These are phyloP conservation scores for Lunularia cruciata DNA, from an alignment of 225 moss, liverwort and hornwort genomes.

Conservation along the genomic window DNA sequence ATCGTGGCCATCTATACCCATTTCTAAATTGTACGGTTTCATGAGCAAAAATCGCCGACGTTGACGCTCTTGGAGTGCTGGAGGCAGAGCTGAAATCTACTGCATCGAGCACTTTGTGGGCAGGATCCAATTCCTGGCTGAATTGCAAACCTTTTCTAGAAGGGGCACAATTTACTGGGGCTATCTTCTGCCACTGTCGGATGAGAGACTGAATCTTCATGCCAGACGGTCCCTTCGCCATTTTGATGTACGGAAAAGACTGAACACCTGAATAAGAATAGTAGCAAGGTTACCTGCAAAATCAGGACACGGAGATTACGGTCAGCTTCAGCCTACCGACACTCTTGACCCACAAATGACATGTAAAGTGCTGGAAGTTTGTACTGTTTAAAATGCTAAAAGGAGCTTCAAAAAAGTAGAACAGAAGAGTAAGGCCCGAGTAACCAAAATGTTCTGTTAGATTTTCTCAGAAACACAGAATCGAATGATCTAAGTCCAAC, in stretches of 20 bases:
- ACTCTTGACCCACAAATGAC: no score
- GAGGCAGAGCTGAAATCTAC: slow-evolving; percentile 13
- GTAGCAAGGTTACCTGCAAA: no score
- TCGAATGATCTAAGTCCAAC: no score
- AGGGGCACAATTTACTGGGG: not conserved
- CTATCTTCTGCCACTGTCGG: slow-evolving; percentile 6
- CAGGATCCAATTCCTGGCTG: not conserved
- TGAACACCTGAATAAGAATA: no score
- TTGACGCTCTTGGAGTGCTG: not conserved
- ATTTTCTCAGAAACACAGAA: no score
- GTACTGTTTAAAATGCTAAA: no score
- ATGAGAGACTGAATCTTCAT: slow-evolving; percentile 2
- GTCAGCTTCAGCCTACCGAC: no score
- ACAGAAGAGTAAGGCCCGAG: no score
- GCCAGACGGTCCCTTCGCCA: not conserved
- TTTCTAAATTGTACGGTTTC: not conserved
- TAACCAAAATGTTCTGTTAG: no score
- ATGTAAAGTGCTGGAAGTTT: no score
- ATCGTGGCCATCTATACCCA: not conserved
- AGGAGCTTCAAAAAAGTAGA: no score
- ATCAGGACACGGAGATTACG: no score
- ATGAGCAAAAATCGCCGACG: not conserved
- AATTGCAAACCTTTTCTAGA: not conserved
- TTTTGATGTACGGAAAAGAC: not conserved
- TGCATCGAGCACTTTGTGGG: not conserved